These are phyloP conservation scores for Cucurbita maxima DNA, from an alignment of 306 rosid genomes.

Conservation along the genomic window DNA sequence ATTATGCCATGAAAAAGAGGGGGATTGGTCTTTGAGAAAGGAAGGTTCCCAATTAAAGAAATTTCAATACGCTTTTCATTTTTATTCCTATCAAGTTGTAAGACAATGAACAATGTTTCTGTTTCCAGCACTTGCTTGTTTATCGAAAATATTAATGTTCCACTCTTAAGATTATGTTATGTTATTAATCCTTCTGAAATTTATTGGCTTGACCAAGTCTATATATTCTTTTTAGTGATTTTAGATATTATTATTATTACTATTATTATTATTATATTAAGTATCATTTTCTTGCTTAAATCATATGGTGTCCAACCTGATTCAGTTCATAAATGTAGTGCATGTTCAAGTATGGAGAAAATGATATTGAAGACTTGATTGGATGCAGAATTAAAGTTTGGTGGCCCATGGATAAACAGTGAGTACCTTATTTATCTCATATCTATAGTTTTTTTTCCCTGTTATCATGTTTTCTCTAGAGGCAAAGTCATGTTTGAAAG, in stretches of 20 bases:
- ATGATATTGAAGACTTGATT: constrained; percentile 60
- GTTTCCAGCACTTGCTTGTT: not conserved
- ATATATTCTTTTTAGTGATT: not conserved
- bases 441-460: not conserved
- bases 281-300: not conserved
- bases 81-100: not conserved
- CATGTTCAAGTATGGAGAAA: constrained; percentile 41
- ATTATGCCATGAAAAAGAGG: not conserved
- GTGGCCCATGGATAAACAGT: constrained; percentile 98
- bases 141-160: not conserved
- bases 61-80: not conserved
- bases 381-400: constrained; percentile 96
- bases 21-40: not conserved
- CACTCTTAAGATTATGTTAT: not conserved
- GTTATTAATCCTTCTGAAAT: not conserved
- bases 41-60: not conserved
- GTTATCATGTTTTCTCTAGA: not conserved
- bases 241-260: too few species aligned
- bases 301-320: constrained; percentile 11
- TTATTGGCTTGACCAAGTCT: not conserved
- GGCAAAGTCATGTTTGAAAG: not conserved
- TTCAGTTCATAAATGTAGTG: constrained; percentile 30
- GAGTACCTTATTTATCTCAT: constrained; percentile 10
- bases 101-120: not conserved
- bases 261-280: too few species aligned